These are phyloP conservation scores for Camillea tinctor DNA, from an alignment of 2,329 filamentous ascomycete species.

Conservation along the genomic window DNA sequence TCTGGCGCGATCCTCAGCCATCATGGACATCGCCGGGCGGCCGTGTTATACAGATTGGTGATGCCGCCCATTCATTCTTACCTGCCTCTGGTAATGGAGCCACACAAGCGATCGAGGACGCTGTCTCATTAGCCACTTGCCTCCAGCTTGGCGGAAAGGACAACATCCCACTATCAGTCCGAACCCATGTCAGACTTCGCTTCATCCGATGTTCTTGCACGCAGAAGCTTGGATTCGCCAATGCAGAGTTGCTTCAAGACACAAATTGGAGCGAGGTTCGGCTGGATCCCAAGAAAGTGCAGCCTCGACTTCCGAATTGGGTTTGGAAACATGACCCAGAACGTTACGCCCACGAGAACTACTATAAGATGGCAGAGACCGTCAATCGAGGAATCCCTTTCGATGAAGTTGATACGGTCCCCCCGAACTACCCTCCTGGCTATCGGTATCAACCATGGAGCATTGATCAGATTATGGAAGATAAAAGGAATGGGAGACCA, in stretches of 20 bases:
- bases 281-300: constrained; percentile 33
- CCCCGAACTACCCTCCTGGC: constrained; percentile 36
- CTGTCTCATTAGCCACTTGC: constrained; percentile 36
- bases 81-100: constrained; percentile 42
- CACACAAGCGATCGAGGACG: constrained; percentile 43
- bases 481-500: constrained; percentile 33
- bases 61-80: constrained; percentile 41
- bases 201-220: constrained; percentile 36
- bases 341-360: constrained; percentile 36
- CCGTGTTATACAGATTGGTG: constrained; percentile 38
- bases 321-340: constrained; percentile 39
- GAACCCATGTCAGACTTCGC: constrained; percentile 37
- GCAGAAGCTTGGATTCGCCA: constrained; percentile 39
- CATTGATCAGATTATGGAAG: constrained; percentile 41
- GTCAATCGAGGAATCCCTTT: constrained; percentile 31
- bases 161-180: constrained; percentile 32
- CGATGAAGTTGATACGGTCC: constrained; percentile 29
- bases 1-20: constrained; percentile 40
- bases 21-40: constrained; percentile 36
- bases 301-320: constrained; percentile 37
- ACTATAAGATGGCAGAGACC: constrained; percentile 32
- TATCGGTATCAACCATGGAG: constrained; percentile 40
- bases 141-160: constrained; percentile 36
- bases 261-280: constrained; percentile 35
- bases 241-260: constrained; percentile 37